Conservation (phyloP, 2,329 filamentous ascomycete species). For the Nemania abortiva region DNA sequence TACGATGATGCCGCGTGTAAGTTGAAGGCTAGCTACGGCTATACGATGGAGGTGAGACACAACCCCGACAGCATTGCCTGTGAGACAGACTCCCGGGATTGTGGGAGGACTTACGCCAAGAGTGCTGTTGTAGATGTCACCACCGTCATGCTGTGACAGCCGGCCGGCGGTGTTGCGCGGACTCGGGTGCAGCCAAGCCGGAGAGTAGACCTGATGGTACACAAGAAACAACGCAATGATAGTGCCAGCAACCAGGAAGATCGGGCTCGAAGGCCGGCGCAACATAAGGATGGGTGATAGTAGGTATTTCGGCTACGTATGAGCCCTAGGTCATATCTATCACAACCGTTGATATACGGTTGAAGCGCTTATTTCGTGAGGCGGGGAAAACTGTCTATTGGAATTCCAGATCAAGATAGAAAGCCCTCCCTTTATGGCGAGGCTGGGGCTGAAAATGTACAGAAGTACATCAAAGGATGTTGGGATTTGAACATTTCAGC, state of each 20-base stretch:
- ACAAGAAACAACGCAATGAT: slow-evolving; percentile 13
- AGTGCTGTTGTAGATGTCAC: slow-evolving; percentile 26
- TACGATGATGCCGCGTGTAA: background rate
- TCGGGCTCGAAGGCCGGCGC: slow-evolving; percentile 7
- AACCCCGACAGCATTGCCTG: background rate
- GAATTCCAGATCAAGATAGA: no score
- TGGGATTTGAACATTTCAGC: no score
- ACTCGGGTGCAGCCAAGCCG: background rate
- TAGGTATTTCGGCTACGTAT: background rate
- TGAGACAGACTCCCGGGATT: no score
- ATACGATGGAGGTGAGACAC: background rate
- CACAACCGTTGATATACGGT: no score
- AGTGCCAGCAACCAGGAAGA: slow-evolving; percentile 3
- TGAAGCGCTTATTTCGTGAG: no score
- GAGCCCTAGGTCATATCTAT: background rate
- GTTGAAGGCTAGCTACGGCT: background rate
- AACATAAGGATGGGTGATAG: slow-evolving; percentile 5
- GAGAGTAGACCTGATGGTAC: slow-evolving; percentile 3
- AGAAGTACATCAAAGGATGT: no score
- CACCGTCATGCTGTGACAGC: background rate
- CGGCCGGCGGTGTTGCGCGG: background rate
- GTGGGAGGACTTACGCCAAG: slow-evolving; percentile 20
- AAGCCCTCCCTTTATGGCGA: no score
- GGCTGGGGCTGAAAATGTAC: no score
- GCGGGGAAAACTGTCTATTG: no score